Conservation (phyloP, 768 basidiomycete species). For the Auriscalpium orientale region DNA sequence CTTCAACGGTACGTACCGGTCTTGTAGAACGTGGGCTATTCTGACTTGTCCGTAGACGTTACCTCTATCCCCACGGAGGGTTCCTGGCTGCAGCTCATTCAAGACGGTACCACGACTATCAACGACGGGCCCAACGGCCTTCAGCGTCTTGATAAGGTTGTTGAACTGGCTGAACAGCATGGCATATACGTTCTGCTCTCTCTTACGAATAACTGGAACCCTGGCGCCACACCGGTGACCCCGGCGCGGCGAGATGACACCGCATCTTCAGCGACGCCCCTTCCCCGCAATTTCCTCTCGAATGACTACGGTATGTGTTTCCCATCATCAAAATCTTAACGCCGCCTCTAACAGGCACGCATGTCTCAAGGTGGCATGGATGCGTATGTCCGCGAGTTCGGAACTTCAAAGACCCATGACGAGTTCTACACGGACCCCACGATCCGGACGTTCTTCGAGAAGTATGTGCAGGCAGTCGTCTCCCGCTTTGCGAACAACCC, state of each 20-base stretch:
- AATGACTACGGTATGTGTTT: constrained; percentile 22
- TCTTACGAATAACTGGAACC: constrained; percentile 16
- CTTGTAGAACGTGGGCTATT: background rate
- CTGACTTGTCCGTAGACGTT: constrained; percentile 7
- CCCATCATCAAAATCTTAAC: background rate
- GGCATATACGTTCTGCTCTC: constrained; percentile 31
- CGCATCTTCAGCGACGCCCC: background rate
- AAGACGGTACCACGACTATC: constrained; percentile 45
- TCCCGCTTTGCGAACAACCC: constrained; percentile 8
- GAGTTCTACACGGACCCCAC: constrained; percentile 30
- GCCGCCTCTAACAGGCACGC: background rate
- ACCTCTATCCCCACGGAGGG: constrained; percentile 33
- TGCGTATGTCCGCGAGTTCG: constrained; percentile 26
- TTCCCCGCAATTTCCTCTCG: constrained; percentile 23
- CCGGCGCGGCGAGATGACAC: constrained; percentile 2
- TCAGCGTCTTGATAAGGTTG: constrained; percentile 52
- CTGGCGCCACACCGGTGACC: background rate
- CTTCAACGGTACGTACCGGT: constrained; percentile 47
- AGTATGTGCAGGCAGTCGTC: constrained; percentile 5
- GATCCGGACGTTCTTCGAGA: constrained; percentile 14
- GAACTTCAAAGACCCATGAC: constrained; percentile 26
- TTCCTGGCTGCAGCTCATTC: constrained; percentile 57
- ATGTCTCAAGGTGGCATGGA: constrained; percentile 30
- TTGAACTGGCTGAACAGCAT: constrained; percentile 45
- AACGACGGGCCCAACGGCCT: constrained; percentile 58